Evolutionary conservation across 2,329 filamentous ascomycete genomes (phyloP).

Genomic region (Volutella citrinella): DNA sequence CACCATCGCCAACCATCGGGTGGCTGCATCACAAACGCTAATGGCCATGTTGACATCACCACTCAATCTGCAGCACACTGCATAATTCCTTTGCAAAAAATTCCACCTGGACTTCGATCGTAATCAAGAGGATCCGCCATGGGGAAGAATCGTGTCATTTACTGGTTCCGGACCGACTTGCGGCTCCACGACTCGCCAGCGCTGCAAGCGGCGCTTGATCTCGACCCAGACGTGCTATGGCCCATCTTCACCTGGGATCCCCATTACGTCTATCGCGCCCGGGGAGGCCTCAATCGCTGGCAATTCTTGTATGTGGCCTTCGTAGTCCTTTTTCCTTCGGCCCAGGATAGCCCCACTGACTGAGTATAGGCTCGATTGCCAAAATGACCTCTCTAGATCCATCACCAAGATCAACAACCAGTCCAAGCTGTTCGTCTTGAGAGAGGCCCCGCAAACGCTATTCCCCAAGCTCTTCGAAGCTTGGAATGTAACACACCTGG

Average conservation of each 20-base stretch:
- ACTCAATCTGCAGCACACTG: no score
- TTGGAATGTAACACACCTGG: slow-evolving; percentile 72
- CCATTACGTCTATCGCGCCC: slow-evolving; percentile 71
- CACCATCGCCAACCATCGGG: no score
- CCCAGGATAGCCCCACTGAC: slow-evolving; percentile 2
- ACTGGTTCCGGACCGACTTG: slow-evolving; percentile 78
- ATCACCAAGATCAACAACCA: slow-evolving; percentile 68
- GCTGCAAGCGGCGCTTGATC: slow-evolving; percentile 66
- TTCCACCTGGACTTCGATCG: no score
- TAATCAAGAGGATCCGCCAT: no score
- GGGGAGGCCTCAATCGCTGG: slow-evolving; percentile 71
- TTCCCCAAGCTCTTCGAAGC: slow-evolving; percentile 70
- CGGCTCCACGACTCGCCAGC: slow-evolving; percentile 76
- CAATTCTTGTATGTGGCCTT: slow-evolving; percentile 56
- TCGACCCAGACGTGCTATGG: slow-evolving; percentile 66
- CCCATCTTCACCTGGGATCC: slow-evolving; percentile 80
- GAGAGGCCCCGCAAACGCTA: slow-evolving; percentile 69
- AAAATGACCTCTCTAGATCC: slow-evolving; percentile 64
- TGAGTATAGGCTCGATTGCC: slow-evolving; percentile 61
- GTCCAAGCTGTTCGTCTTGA: slow-evolving; percentile 68
- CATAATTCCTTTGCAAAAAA: no score
- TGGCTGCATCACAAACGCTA: no score
- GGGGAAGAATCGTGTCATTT: slow-evolving; percentile 52
- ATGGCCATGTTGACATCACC: no score
- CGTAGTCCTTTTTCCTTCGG: neutral